Base-by-base conservation (phyloP, 352 stramenopile species). In the Globisporangium radiosum region DNA sequence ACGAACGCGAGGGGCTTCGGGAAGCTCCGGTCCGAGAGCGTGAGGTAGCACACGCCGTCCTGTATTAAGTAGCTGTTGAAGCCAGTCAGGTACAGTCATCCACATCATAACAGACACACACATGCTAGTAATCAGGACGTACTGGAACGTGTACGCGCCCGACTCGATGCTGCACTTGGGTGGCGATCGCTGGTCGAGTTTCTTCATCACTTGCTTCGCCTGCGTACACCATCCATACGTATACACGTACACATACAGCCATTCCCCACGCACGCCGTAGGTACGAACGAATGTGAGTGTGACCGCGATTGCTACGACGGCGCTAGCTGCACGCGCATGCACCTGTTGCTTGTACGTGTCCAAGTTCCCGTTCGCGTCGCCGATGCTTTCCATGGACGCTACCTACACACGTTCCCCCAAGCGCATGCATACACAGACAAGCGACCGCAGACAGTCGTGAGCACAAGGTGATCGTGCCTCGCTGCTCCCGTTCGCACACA, bases 1-100 rank as follows among this genome's bases (percentile, higher is more conserved):
- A 99, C 65, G 75, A 99, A 99, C 38, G 92, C 94, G 49, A 98
- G 73, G 62, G 96, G 89, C 78, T 99, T 99, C 3, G 96, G 96
- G 81, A 99, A 99, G 37, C 80, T 85, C 66, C 90, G 87, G 69
- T 99, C 96, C 37, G 92, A 97, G 53, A 99, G 80, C 25, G 96
- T 98, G 49, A 99, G 81, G 75, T 99, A 99, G 72, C 95, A 98
- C 39, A 99, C 90, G 52, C 92, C 94, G 58, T 99, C 92, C 56
- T 98, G 91, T 59, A 99, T 97, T 68, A 99, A 84, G 72, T 99
- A 99, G 73, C 90, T 96, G 44, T 52, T 52, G 17, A 50, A 19
- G 17, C 37, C 47, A 11, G 38, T 8, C 19, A 52, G 11, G 9
- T 47, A 19, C 17, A 19, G 17, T 19, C 17, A 0, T 19, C 17